These are phyloP conservation scores for Aspergillus homomorphus DNA, from an alignment of 495 filamentous ascomycete species.

Conservation along the genomic window DNA sequence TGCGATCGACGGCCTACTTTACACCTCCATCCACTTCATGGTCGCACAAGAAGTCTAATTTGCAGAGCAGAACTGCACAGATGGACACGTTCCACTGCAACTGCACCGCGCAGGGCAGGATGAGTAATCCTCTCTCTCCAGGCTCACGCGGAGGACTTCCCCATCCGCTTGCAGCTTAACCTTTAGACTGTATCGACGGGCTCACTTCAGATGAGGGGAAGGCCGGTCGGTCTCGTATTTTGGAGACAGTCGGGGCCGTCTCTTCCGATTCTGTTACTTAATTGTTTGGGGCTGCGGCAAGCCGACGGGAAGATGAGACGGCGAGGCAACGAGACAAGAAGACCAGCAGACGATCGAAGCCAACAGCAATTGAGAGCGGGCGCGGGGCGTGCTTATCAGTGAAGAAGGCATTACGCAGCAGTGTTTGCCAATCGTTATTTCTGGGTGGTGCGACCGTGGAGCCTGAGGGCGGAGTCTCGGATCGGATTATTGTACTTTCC, in stretches of 20 bases:
- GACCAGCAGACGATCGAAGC: neutral
- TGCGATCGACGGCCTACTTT: neutral
- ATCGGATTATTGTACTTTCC: too few relatives aligned
- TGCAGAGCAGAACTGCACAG: neutral
- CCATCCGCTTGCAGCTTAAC: neutral
- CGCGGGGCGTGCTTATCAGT: neutral
- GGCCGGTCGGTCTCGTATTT: neutral
- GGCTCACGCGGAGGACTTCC: neutral
- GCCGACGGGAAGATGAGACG: too few relatives aligned
- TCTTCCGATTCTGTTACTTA: neutral
- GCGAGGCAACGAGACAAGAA: too few relatives aligned
- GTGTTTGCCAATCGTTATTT: neutral
- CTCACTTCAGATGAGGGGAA: neutral
- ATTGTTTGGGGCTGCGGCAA: neutral
- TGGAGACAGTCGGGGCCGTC: neutral
- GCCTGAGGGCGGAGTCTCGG: neutral
- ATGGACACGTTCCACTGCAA: too few relatives aligned
- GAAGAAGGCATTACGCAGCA: neutral
- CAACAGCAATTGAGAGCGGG: neutral
- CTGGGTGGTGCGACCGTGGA: neutral
- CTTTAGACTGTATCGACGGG: neutral
- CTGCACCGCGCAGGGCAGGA: too few relatives aligned
- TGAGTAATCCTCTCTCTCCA: too few relatives aligned
- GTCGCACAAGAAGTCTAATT: neutral
- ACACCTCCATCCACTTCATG: neutral